Conservation (phyloP, 2,329 filamentous ascomycete genomes). For the Ophiosphaerella narmari region DNA sequence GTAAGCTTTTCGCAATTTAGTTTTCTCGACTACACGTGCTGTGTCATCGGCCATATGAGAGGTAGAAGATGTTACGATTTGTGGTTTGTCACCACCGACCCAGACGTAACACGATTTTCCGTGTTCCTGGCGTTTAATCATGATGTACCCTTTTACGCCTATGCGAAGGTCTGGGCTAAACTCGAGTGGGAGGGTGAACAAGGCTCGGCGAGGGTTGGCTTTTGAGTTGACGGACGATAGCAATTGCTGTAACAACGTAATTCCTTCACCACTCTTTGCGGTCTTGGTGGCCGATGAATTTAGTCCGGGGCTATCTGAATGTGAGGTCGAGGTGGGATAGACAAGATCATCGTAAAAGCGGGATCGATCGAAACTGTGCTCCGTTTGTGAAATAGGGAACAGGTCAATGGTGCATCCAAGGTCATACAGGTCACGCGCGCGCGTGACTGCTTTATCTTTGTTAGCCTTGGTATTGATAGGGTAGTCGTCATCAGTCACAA, state of each 20-base stretch:
- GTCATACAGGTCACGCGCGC: slow-evolving; percentile 94
- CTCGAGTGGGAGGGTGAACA: slow-evolving; percentile 88
- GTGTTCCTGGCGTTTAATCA: slow-evolving; percentile 82
- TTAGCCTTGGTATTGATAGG: slow-evolving; percentile 73
- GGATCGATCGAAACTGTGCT: slow-evolving; percentile 74
- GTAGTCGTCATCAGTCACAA: slow-evolving; percentile 92
- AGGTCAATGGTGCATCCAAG: slow-evolving; percentile 89
- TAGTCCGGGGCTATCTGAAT: slow-evolving; percentile 68
- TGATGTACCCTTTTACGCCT: slow-evolving; percentile 89
- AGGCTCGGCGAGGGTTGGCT: slow-evolving; percentile 79
- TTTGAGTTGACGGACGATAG: slow-evolving; percentile 90
- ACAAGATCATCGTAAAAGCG: slow-evolving; percentile 98
- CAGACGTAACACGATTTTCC: slow-evolving; percentile 86
- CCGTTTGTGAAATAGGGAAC: slow-evolving; percentile 79
- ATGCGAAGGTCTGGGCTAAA: slow-evolving; percentile 83
- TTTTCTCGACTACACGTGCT: slow-evolving; percentile 74
- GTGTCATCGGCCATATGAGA: slow-evolving; percentile 78
- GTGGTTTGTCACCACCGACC: slow-evolving; percentile 80
- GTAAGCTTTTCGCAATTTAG: slow-evolving; percentile 87
- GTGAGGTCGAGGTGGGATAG: slow-evolving; percentile 70
- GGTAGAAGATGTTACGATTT: slow-evolving; percentile 77
- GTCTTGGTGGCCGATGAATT: slow-evolving; percentile 61
- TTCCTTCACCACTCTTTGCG: slow-evolving; percentile 72
- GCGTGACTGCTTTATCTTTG: slow-evolving; percentile 76
- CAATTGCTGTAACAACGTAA: slow-evolving; percentile 78